Conservation (phyloP, 1,284 basidiomycete genomes). For the Tilletia caries region DNA sequence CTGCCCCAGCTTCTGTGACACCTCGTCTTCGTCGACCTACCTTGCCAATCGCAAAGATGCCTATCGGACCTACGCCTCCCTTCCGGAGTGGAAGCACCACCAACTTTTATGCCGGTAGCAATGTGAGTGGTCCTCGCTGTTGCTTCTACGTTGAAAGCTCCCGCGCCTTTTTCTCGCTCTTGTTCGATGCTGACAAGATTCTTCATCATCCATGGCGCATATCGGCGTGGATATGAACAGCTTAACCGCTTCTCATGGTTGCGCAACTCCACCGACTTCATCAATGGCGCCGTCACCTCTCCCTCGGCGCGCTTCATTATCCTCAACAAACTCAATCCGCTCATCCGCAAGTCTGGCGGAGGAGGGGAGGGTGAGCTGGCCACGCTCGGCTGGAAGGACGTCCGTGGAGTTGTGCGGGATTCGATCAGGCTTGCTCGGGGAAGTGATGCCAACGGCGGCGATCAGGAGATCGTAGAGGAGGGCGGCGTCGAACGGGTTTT, state of each 20-base stretch:
- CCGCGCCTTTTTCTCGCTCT: background rate
- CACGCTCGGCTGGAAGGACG: slow-evolving; percentile 46
- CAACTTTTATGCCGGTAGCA: slow-evolving; percentile 44
- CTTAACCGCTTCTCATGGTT: slow-evolving; percentile 52
- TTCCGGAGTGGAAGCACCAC: slow-evolving; percentile 20
- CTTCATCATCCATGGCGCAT: background rate
- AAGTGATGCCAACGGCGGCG: too few species aligned
- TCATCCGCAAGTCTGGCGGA: slow-evolving; percentile 34
- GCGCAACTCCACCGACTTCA: slow-evolving; percentile 46
- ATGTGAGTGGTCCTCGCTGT: background rate
- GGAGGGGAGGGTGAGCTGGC: slow-evolving; percentile 29
- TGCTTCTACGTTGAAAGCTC: background rate
- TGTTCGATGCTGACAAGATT: background rate
- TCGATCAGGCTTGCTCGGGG: slow-evolving; percentile 29
- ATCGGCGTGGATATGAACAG: background rate
- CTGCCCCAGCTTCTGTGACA: too few species aligned
- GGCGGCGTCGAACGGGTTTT: slow-evolving; percentile 25
- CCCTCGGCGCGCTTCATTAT: slow-evolving; percentile 48
- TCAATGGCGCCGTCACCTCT: slow-evolving; percentile 48
- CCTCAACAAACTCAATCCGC: slow-evolving; percentile 49
- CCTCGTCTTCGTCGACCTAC: too few species aligned
- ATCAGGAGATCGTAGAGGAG: background rate
- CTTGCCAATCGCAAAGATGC: background rate
- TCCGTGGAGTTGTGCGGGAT: slow-evolving; percentile 33
- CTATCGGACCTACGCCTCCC: background rate